Conservation (phyloP, 192 early-diverging fungal genomes). For the Coemansia javaensis region DNA sequence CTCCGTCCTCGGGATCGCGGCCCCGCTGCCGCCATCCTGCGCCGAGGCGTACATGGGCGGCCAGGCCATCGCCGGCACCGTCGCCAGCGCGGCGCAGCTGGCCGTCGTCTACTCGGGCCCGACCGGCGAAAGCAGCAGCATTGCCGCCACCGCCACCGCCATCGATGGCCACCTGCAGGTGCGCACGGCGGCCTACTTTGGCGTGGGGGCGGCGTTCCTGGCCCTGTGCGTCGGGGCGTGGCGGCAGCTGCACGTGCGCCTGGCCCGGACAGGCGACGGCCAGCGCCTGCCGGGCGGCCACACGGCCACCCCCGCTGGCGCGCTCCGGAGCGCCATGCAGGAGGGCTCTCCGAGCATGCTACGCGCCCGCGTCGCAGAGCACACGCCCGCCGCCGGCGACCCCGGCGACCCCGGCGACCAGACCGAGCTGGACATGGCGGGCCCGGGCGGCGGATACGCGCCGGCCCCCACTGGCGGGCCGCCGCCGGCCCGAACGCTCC, state of each 20-base stretch:
- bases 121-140: not conserved
- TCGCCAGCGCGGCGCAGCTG: slow-evolving; percentile 62
- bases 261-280: not conserved
- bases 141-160: not conserved
- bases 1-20: slow-evolving; percentile 64
- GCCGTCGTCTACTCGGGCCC: slow-evolving; percentile 31
- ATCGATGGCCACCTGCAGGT: slow-evolving; percentile 4
- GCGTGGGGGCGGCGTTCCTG: slow-evolving; percentile 26
- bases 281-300: no score
- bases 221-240: slow-evolving; percentile 22
- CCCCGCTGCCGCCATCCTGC: slow-evolving; percentile 59
- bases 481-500: not conserved
- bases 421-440: no score
- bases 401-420: no score
- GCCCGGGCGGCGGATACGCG: no score
- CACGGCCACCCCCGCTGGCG: no score
- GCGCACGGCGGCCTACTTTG: slow-evolving; percentile 32
- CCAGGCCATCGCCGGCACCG: slow-evolving; percentile 61
- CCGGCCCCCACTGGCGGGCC: no score
- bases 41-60: slow-evolving; percentile 70
- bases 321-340: no score
- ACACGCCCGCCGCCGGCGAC: no score
- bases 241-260: slow-evolving; percentile 19
- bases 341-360: no score
- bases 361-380: no score